A percentile compares a stretch with the other conserved stretches of the same genome.
phyloP scores from a whole-genome alignment of 805 yeast species.

The Yarrowia osloensis region DNA sequence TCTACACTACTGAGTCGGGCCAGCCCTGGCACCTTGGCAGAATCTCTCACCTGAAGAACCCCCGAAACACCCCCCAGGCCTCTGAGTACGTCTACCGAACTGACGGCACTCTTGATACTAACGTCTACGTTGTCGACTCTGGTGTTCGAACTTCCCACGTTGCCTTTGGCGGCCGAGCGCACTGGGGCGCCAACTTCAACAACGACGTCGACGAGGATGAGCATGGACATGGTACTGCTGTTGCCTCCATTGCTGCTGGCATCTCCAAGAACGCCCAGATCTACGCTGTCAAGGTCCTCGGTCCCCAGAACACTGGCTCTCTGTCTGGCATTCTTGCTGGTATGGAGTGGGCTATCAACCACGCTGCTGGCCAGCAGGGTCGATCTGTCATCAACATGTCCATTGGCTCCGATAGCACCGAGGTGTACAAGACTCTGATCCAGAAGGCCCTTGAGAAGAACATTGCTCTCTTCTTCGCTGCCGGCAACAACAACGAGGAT shows the following conservation, averaged over 20 bases:
- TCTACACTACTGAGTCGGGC: constrained; percentile 48
- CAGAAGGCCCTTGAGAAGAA: not conserved
- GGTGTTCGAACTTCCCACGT: constrained; percentile 78
- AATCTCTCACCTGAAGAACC: constrained; percentile 60
- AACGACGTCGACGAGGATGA: constrained; percentile 74
- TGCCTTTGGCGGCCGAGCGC: constrained; percentile 81
- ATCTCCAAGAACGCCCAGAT: constrained; percentile 60
- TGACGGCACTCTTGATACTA: constrained; percentile 83
- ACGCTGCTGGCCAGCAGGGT: constrained; percentile 32
- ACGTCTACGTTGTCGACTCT: constrained; percentile 85
- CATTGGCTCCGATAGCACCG: constrained; percentile 7
- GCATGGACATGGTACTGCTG: constrained; percentile 94
- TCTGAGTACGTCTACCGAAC: constrained; percentile 73
- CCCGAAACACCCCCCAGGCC: constrained; percentile 36
- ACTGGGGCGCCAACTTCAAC: constrained; percentile 85
- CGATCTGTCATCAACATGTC: constrained; percentile 20
- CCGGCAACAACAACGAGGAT: constrained; percentile 72
- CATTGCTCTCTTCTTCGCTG: constrained; percentile 30
- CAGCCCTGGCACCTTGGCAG: constrained; percentile 80
- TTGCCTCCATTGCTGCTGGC: constrained; percentile 83
- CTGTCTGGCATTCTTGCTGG: constrained; percentile 65
- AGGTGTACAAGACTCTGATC: not conserved
- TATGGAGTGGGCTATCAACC: constrained; percentile 57
- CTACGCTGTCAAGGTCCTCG: constrained; percentile 62
- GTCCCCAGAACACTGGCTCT: constrained; percentile 59